Evolutionary conservation across 2,329 filamentous ascomycete genomes (phyloP), one percentile per base, ranked within the genome.

Genomic region (Intubia oerlemansii): DNA sequence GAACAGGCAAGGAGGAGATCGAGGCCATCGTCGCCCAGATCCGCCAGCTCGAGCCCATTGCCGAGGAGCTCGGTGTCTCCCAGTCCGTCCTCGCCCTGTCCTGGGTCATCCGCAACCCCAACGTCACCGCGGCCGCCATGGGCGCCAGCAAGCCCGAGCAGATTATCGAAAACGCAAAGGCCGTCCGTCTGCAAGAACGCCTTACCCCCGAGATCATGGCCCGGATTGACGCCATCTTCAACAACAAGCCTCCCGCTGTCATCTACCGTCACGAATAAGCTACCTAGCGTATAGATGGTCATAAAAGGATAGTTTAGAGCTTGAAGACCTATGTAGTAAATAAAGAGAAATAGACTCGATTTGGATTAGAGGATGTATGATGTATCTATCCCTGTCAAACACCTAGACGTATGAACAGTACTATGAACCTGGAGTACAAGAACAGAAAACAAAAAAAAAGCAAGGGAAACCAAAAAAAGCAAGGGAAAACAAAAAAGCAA

Each of bases 91-190:
- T 73, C 24, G 65, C 67, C 0, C 51, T 72, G 26, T 66, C 65
- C 2, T 74, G 68, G 67, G 62, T 67, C 10, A 50, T 73, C 27
- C 62, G 57, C 43, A 73, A 73, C 43, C 56, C 58, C 37, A 61
- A 66, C 32, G 60, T 72, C 27, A 68, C 62, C 44, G 62, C 58
- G 11, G 66, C 64, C 25, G 71, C 73, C 39, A 69, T 62, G 1
- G 66, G 66, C 5, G 66, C 68, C 7, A 69, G 61, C 47, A 57
- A 51, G 30, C 50, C 57, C 4, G 55, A 59, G 43, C 67, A 73
- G 52, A 53, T 73, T 25, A 62, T 61, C 31, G 65, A 72, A 46
- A 70, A 67, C 40, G 48, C 66, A 27, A 50, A 51, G 41, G 63
- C 68, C 3, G 37, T 72, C 9, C 49, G 45, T 10, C 52, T 54